phyloP scores from a whole-genome alignment of 139 green algal species.

The Trebouxia sp. region DNA sequence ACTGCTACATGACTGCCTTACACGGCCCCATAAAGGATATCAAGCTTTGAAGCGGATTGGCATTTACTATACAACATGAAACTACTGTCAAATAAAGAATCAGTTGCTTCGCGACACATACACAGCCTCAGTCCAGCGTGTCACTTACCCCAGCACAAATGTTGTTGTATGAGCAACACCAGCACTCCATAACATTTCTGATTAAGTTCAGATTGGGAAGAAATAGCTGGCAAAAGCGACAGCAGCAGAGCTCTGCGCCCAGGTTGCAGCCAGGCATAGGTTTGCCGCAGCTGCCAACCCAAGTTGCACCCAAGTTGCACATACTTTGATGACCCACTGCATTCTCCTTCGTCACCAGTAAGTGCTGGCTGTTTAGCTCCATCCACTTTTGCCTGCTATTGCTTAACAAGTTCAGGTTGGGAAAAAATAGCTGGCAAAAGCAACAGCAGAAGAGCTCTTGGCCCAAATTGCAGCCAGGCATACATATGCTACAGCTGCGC shows the following conservation, averaged over 20 bases:
- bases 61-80: too few species aligned
- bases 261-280: not conserved
- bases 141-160: not conserved
- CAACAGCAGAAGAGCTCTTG: not conserved
- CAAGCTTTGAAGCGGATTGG: not conserved
- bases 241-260: not conserved
- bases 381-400: too few species aligned
- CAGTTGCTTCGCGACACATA: not conserved
- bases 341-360: too few species aligned
- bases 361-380: too few species aligned
- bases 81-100: too few species aligned
- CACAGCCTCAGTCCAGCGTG: not conserved
- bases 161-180: not conserved
- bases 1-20: too few species aligned
- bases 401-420: too few species aligned
- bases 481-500: not conserved
- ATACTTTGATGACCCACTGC: not conserved
- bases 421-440: not conserved
- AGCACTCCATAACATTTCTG: too few species aligned
- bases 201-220: not conserved
- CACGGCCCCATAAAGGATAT: too few species aligned
- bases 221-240: not conserved
- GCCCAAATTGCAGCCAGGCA: not conserved
- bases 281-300: not conserved
- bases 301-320: conserved; percentile 1